Base-by-base conservation (phyloP, 2,329 filamentous ascomycete genomes). In the Stenocarpella maydis region DNA sequence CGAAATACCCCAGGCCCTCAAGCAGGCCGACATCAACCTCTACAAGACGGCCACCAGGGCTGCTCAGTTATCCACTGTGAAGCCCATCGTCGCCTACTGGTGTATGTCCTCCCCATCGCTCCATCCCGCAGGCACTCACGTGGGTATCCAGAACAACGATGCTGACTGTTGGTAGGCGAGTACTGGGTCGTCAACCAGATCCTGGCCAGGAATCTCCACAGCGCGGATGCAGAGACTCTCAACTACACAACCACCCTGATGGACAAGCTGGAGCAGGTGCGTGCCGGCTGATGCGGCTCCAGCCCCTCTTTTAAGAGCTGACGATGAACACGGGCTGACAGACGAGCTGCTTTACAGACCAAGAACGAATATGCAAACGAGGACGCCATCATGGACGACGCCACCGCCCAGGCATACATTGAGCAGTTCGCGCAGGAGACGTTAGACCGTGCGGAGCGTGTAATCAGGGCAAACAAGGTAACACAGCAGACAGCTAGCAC, bases 171-270 rank as follows among this genome's bases (percentile, higher is more conserved):
- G 1, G 47, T 67, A 96, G 93, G 92, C 79, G 91, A 97, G 77
- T 97, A 96, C 80, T 96, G 93, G 86, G 93, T 96, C 31, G 92
- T 97, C 55, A 94, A 98, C 76, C 93, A 97, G 77, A 97, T 99
- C 74, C 89, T 99, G 17, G 86, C 88, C 65, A 93, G 91, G 78
- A 87, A 90, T 53, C 88, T 98, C 49, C 95, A 98, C 81, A 91
- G 87, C 70, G 83, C 86, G 74, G 92, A 96, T 78, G 87, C 92
- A 73, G 94, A 95, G 77, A 91, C 92, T 75, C 90, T 93, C 75
- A 81, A 86, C 72, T 99, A 94, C 80, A 97, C 95, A 1, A 92
- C 90, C 61, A 85, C 85, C 31, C 83, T 98, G 74, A 96, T 99
- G 90, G 95, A 98, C 81, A 94, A 92, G 82, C 86, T 99, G 74